These are phyloP conservation scores for Ligustrum vulgare DNA, from an alignment of 257 asterid genomes.

Conservation along the genomic window DNA sequence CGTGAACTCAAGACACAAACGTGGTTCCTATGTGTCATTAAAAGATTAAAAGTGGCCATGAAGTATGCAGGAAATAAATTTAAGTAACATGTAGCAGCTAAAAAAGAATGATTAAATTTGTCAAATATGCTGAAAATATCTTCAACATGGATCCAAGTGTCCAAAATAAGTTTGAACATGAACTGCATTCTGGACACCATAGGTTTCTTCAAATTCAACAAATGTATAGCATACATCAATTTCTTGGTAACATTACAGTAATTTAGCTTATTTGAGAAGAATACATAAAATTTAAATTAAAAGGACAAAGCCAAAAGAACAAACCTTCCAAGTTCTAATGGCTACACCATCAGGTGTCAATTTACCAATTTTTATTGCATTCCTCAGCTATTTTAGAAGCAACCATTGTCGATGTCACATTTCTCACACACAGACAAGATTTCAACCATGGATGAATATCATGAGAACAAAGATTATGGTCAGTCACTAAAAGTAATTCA, in stretches of 20 bases:
- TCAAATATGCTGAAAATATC: neutral
- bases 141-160: neutral
- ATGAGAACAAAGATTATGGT: constrained; percentile 9
- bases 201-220: no score
- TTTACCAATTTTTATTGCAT: constrained; percentile 85
- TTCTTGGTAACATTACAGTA: no score
- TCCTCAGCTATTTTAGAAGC: constrained; percentile 90
- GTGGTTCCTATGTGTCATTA: no score
- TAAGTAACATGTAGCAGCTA: no score
- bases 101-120: neutral
- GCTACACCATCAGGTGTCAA: constrained; percentile 88
- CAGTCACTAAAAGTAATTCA: neutral
- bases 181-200: constrained; percentile 93
- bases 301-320: constrained; percentile 21
- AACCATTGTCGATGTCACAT: constrained; percentile 86
- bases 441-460: constrained; percentile 54
- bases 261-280: no score
- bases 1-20: no score
- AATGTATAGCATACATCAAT: no score
- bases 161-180: constrained; percentile 50
- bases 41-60: no score
- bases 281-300: neutral
- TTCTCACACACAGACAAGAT: constrained; percentile 87
- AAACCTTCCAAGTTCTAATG: constrained; percentile 94
- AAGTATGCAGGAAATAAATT: no score